These are phyloP conservation scores for Pichia paraexigua DNA, from an alignment of 805 yeast species.

Conservation along the genomic window DNA sequence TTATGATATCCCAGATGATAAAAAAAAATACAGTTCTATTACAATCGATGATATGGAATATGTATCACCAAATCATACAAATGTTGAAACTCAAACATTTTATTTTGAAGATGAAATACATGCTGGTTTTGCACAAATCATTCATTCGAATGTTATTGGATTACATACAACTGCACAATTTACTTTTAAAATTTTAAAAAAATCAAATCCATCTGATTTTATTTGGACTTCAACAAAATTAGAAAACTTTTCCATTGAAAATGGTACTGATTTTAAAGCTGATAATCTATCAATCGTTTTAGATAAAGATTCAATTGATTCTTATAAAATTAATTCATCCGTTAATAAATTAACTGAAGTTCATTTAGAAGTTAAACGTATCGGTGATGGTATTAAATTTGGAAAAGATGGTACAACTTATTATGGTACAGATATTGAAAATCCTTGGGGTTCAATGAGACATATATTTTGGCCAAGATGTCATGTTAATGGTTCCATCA, in stretches of 20 bases:
- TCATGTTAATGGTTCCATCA: constrained; percentile 56
- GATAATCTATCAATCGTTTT: constrained; percentile 59
- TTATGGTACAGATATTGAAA: constrained; percentile 74
- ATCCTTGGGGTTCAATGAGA: constrained; percentile 98
- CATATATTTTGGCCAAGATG: constrained; percentile 96
- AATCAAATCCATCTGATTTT: constrained; percentile 40
- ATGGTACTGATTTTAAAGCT: constrained; percentile 73
- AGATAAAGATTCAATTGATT: constrained; percentile 34
- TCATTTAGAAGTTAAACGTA: constrained; percentile 53
- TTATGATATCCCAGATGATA: constrained; percentile 43
- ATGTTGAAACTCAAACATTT: constrained; percentile 93
- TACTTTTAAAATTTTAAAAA: constrained; percentile 73
- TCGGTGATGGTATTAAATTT: constrained; percentile 77
- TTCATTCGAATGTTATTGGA: constrained; percentile 88
- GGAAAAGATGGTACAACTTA: constrained; percentile 81
- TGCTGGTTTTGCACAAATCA: constrained; percentile 86
- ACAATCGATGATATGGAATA: constrained; percentile 65
- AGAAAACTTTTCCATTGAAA: constrained; percentile 61
- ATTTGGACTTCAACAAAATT: constrained; percentile 91
- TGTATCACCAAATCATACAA: constrained; percentile 68
- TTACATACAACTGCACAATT: constrained; percentile 87
- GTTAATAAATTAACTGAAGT: constrained; percentile 66
- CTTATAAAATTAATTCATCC: constrained; percentile 48
- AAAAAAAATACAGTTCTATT: constrained; percentile 53
- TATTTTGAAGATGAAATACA: constrained; percentile 64